Conservation (phyloP, 768 basidiomycete species). For the Coprinellus micaceus region DNA sequence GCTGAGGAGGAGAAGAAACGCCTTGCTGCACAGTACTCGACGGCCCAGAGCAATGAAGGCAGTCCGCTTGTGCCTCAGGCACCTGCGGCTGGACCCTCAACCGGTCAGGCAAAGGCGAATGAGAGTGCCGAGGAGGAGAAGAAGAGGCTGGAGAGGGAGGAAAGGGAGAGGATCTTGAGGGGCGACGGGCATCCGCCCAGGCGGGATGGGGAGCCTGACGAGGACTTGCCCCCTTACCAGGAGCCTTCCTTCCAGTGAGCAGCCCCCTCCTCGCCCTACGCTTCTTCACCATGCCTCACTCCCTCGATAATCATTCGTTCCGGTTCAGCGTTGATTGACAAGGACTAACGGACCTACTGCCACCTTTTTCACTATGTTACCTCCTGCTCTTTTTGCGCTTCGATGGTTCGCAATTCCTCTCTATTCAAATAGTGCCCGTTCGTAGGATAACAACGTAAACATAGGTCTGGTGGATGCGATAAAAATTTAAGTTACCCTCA, state of each 20-base stretch:
- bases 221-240: constrained; percentile 50
- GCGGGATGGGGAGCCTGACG: constrained; percentile 31
- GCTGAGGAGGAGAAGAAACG: constrained; percentile 67
- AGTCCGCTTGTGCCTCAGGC: constrained; percentile 21
- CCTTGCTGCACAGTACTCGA: constrained; percentile 39
- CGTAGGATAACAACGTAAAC: no score
- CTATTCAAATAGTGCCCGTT: no score
- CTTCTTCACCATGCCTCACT: neutral
- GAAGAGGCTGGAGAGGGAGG: constrained; percentile 58
- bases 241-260: constrained; percentile 24
- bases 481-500: no score
- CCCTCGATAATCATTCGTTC: no score
- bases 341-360: no score
- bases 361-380: no score
- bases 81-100: constrained; percentile 5
- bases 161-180: constrained; percentile 51
- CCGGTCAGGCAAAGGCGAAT: neutral
- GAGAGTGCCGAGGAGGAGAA: constrained; percentile 45
- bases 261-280: neutral
- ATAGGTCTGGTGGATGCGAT: no score
- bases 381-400: no score
- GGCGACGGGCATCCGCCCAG: constrained; percentile 12
- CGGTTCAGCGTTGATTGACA: no score
- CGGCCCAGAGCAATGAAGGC: no score
- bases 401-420: no score